These are phyloP conservation scores for Plasmodium fragile DNA, from an alignment of 169 alveolate species.

Conservation along the genomic window DNA sequence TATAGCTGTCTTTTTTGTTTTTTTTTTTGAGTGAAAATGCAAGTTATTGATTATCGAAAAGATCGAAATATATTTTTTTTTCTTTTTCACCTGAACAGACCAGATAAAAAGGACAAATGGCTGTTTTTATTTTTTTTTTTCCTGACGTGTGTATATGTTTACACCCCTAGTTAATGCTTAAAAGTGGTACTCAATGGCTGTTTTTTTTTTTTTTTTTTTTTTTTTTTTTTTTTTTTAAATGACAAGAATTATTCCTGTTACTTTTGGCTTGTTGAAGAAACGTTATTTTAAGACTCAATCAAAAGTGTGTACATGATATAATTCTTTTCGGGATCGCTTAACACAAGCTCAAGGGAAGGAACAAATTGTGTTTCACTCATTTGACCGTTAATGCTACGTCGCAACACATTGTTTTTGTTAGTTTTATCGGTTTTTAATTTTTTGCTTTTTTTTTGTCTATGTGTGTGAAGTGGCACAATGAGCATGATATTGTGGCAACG, in stretches of 20 bases:
- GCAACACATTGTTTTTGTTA: neutral
- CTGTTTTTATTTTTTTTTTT: conserved; percentile 21
- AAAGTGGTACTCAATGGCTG: neutral
- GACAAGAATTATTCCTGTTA: neutral
- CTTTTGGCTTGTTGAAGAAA: neutral
- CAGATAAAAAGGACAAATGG: neutral
- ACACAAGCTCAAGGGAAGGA: neutral
- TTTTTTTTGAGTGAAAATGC: conserved; percentile 14
- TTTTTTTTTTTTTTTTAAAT: conserved; percentile 7
- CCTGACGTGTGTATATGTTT: conserved; percentile 34
- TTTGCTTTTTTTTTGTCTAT: neutral
- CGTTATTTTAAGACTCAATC: neutral
- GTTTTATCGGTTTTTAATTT: neutral
- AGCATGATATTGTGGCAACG: neutral
- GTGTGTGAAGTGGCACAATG: conserved; percentile 14
- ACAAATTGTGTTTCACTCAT: conserved; percentile 13
- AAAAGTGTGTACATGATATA: neutral
- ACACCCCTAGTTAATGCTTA: neutral
- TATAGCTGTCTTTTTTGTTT: conserved; percentile 2
- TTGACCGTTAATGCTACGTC: neutral
- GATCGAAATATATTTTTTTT: neutral
- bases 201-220: conserved; percentile 13
- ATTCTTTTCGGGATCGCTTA: neutral
- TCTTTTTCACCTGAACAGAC: conserved; percentile 12
- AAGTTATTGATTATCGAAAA: neutral